Conservation (phyloP, 2,329 filamentous ascomycete genomes). For the Penicillium griseofulvum region DNA sequence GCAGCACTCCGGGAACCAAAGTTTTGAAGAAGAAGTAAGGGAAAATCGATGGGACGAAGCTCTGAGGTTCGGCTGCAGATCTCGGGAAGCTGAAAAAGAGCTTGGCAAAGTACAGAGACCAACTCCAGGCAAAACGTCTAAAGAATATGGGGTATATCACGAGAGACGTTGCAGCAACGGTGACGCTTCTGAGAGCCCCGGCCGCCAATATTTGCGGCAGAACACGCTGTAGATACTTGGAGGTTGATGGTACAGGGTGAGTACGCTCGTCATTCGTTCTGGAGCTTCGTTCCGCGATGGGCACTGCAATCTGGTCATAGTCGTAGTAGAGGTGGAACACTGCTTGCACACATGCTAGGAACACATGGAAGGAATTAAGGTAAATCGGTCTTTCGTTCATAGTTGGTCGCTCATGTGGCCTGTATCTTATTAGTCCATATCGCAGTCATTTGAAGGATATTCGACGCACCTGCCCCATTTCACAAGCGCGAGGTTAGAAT, state of each 20-base stretch:
- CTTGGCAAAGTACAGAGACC: conserved; percentile 67
- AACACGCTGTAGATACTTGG: conserved; percentile 39
- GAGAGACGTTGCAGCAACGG: conserved; percentile 48
- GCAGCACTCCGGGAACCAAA: conserved; percentile 61
- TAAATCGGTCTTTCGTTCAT: conserved; percentile 87
- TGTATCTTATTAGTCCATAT: conserved; percentile 20
- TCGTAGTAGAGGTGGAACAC: conserved; percentile 68
- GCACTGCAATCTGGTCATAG: conserved; percentile 65
- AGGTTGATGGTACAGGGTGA: conserved; percentile 37
- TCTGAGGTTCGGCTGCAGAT: conserved; percentile 60
- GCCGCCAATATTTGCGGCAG: conserved; percentile 31
- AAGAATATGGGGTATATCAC: conserved; percentile 63
- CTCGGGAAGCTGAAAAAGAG: conserved; percentile 73
- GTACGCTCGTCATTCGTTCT: conserved; percentile 36
- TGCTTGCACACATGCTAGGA: conserved; percentile 69
- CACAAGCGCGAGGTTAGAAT: conserved; percentile 68
- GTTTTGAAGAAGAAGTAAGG: conserved; percentile 57
- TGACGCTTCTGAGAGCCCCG: conserved; percentile 37
- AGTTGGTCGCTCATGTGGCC: conserved; percentile 63
- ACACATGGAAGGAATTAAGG: conserved; percentile 66
- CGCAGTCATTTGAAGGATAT: neutral
- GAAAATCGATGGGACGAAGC: conserved; percentile 55
- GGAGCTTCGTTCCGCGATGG: conserved; percentile 38
- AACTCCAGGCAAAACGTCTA: conserved; percentile 64
- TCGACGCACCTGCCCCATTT: conserved; percentile 62